These are phyloP conservation scores for Candida ipomoeae DNA, from an alignment of 805 yeast species.

Conservation along the genomic window DNA sequence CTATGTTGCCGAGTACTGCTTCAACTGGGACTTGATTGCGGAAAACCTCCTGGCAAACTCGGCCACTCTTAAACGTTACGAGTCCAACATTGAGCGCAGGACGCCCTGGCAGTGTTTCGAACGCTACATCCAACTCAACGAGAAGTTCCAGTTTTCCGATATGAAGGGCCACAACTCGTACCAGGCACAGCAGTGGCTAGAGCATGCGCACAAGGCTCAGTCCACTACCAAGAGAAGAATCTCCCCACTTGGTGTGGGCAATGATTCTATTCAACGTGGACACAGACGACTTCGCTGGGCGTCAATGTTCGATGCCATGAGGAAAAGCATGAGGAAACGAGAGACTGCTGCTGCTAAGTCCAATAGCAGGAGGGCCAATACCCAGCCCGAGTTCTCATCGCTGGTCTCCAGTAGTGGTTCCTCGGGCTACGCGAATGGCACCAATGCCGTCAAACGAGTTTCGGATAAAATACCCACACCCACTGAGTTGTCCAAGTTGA, in stretches of 20 bases:
- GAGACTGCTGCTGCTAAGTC: conserved; percentile 54
- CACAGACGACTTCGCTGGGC: conserved; percentile 92
- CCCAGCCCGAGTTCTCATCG: conserved; percentile 10
- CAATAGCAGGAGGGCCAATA: conserved; percentile 19
- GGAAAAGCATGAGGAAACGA: conserved; percentile 84
- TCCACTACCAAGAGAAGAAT: conserved; percentile 83
- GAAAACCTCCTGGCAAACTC: conserved; percentile 69
- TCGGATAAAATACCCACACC: conserved; percentile 61
- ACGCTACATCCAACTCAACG: conserved; percentile 88
- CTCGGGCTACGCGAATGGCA: conserved; percentile 3
- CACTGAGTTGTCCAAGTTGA: conserved; percentile 75
- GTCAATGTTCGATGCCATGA: conserved; percentile 91
- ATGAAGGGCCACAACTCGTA: conserved; percentile 83
- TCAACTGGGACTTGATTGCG: conserved; percentile 91
- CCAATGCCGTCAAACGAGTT: conserved; percentile 25
- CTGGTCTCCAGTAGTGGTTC: conserved; percentile 4
- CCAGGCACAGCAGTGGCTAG: conserved; percentile 86
- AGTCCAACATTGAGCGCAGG: conserved; percentile 87
- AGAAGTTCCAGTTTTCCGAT: conserved; percentile 79
- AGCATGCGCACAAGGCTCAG: conserved; percentile 85
- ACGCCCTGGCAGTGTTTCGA: conserved; percentile 99
- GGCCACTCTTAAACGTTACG: conserved; percentile 55
- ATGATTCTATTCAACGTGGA: conserved; percentile 89
- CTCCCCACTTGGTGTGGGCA: conserved; percentile 89
- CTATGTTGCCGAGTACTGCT: conserved; percentile 79